Evolutionary conservation across 805 yeast genomes (phyloP).

Genomic region (Yamadazyma ubonensis): DNA sequence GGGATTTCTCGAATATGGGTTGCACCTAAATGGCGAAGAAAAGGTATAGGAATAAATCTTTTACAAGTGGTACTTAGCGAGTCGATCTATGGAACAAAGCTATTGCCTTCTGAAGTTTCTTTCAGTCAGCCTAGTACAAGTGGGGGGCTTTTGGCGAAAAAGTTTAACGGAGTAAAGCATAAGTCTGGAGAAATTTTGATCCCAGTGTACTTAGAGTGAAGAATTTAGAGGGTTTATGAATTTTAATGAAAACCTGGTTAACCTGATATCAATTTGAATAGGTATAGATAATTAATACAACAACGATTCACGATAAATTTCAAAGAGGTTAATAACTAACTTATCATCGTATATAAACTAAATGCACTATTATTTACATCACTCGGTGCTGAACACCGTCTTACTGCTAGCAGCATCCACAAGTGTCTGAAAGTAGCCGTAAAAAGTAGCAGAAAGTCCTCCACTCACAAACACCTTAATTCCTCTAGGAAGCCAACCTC

Average conservation of each 20-base stretch:
- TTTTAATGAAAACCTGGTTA: too few relatives aligned
- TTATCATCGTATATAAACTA: not conserved
- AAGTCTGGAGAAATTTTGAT: constrained; percentile 49
- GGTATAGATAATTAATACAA: too few relatives aligned
- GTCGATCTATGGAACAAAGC: constrained; percentile 48
- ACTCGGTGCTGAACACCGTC: constrained; percentile 28
- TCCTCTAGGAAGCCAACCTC: constrained; percentile 41
- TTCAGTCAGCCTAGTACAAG: constrained; percentile 73
- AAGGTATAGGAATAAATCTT: constrained; percentile 49
- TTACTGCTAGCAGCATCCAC: constrained; percentile 31
- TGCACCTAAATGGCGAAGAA: constrained; percentile 44
- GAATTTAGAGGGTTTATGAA: too few relatives aligned
- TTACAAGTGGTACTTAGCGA: constrained; percentile 43
- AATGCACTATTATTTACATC: too few relatives aligned
- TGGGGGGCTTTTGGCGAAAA: constrained; percentile 59
- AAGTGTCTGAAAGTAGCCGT: constrained; percentile 33
- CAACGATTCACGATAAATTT: not conserved
- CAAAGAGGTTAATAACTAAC: not conserved
- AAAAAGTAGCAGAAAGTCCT: constrained; percentile 40
- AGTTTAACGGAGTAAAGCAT: constrained; percentile 56
- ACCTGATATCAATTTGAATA: too few relatives aligned
- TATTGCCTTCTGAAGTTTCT: constrained; percentile 48
- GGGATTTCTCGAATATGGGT: constrained; percentile 48
- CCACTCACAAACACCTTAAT: constrained; percentile 42
- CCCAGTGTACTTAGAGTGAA: constrained; percentile 46